Evolutionary conservation across 1,284 basidiomycete genomes (phyloP).

Genomic region (Papiliotrema nemorosa): DNA sequence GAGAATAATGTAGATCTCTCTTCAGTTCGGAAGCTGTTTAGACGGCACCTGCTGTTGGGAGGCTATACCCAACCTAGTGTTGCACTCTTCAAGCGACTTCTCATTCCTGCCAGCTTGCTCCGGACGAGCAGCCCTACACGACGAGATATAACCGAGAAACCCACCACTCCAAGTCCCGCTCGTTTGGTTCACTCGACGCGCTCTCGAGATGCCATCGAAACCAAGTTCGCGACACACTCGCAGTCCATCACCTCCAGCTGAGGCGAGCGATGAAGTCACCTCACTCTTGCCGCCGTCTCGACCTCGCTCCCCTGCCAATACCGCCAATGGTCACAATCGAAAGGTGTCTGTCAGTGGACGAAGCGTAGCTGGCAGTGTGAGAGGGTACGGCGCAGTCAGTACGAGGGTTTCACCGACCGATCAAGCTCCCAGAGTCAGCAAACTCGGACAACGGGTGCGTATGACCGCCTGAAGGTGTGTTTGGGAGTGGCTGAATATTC

Average conservation of each 20-base stretch:
- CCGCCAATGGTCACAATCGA: conserved; percentile 12
- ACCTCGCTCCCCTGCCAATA: conserved; percentile 5
- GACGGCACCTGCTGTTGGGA: too few relatives aligned
- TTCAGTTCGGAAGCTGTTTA: too few relatives aligned
- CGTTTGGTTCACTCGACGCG: too few relatives aligned
- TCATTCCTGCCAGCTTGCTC: too few relatives aligned
- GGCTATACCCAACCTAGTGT: too few relatives aligned
- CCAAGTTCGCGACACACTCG: conserved; percentile 8
- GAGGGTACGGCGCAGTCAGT: conserved; percentile 26
- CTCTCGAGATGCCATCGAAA: not conserved
- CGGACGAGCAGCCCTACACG: too few relatives aligned
- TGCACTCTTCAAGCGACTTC: too few relatives aligned
- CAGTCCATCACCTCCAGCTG: conserved; percentile 14
- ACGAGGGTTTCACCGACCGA: conserved; percentile 24
- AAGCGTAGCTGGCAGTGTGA: conserved; percentile 27
- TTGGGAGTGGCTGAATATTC: not conserved
- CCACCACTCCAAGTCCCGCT: too few relatives aligned
- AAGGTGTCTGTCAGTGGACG: conserved; percentile 28
- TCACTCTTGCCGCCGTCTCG: conserved; percentile 28
- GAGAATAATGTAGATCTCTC: too few relatives aligned
- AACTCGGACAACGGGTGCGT: conserved; percentile 35
- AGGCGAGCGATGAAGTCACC: conserved; percentile 14
- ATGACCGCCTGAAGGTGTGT: not conserved
- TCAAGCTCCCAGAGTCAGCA: conserved; percentile 34
- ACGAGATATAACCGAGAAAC: too few relatives aligned